These are phyloP conservation scores for Pseudopithomyces chartarum DNA, from an alignment of 2,329 filamentous ascomycete species.

Conservation along the genomic window DNA sequence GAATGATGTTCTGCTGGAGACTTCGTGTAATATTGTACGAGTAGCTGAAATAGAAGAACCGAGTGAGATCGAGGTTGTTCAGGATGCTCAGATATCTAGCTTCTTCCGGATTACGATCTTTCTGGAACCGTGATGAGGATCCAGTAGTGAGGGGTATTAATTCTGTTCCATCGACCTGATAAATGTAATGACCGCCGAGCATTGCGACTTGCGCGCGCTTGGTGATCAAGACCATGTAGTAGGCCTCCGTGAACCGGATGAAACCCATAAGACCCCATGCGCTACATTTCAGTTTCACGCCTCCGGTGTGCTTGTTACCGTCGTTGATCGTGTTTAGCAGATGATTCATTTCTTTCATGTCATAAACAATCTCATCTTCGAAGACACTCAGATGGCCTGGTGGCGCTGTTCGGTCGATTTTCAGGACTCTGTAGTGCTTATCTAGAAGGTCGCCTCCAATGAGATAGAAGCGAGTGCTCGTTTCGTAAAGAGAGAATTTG, in stretches of 20 bases:
- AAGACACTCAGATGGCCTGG: slow-evolving; percentile 79
- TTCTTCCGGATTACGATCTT: slow-evolving; percentile 88
- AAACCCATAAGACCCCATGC: slow-evolving; percentile 95
- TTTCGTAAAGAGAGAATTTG: slow-evolving; percentile 98
- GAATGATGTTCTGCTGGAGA: slow-evolving; percentile 87
- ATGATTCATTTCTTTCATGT: slow-evolving; percentile 87
- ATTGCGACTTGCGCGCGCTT: slow-evolving; percentile 96
- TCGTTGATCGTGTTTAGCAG: slow-evolving; percentile 94
- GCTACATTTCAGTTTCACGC: slow-evolving; percentile 85
- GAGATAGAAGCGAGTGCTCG: slow-evolving; percentile 88
- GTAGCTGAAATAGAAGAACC: slow-evolving; percentile 98
- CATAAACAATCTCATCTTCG: slow-evolving; percentile 95
- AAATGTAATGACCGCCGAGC: slow-evolving; percentile 94
- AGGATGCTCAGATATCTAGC: slow-evolving; percentile 86
- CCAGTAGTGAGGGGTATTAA: slow-evolving; percentile 83
- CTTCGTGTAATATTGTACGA: slow-evolving; percentile 95
- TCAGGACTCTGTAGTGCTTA: slow-evolving; percentile 85
- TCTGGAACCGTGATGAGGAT: slow-evolving; percentile 67
- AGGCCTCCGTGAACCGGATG: slow-evolving; percentile 91
- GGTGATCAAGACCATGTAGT: slow-evolving; percentile 96
- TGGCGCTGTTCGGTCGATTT: slow-evolving; percentile 89
- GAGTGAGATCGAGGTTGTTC: slow-evolving; percentile 85
- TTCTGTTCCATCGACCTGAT: slow-evolving; percentile 93
- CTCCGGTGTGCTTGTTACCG: slow-evolving; percentile 88
- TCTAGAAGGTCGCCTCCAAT: slow-evolving; percentile 92